Percentiles rank a stretch among this genome's conserved stretches.
Evolutionary conservation across 208 protist species (phyloP).

Genomic region (Crithidia thermophila): DNA sequence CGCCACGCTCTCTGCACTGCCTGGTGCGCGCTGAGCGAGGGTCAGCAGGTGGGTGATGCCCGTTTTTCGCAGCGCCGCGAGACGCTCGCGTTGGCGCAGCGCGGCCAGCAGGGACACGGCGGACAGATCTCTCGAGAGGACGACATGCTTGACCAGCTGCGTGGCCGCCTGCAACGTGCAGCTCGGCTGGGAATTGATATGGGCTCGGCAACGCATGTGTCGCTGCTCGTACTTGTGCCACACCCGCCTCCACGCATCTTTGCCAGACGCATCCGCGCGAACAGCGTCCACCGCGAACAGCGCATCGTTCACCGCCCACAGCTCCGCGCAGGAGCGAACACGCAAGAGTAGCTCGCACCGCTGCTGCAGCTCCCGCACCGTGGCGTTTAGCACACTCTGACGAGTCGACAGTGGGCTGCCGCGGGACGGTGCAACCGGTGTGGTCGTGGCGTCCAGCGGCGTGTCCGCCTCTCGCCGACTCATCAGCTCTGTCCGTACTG

Average conservation of each 20-base stretch:
- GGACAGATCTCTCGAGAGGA: slow-evolving; percentile 25
- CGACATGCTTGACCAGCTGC: slow-evolving; percentile 26
- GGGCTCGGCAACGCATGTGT: slow-evolving; percentile 25
- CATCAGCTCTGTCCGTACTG: slow-evolving; percentile 29
- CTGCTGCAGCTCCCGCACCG: slow-evolving; percentile 22
- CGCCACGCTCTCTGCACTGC: slow-evolving; percentile 36
- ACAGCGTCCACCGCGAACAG: slow-evolving; percentile 15
- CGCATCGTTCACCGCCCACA: slow-evolving; percentile 26
- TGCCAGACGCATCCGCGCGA: not conserved
- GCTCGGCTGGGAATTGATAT: slow-evolving; percentile 23
- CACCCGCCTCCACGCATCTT: not conserved
- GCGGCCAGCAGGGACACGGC: slow-evolving; percentile 21
- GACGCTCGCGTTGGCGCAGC: slow-evolving; percentile 37
- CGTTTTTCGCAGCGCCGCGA: slow-evolving; percentile 35
- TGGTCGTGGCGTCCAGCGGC: not conserved
- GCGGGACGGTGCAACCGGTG: not conserved
- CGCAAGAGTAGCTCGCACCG: slow-evolving; percentile 32
- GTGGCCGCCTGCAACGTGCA: slow-evolving; percentile 34
- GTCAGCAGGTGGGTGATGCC: slow-evolving; percentile 38
- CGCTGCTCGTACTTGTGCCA: slow-evolving; percentile 20
- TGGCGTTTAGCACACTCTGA: slow-evolving; percentile 2
- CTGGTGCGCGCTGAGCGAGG: slow-evolving; percentile 32
- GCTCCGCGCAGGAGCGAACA: slow-evolving; percentile 28
- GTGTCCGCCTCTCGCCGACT: slow-evolving; percentile 15
- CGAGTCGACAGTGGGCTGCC: slow-evolving; percentile 1